Evolutionary conservation across 306 rosid genomes (phyloP).

Genomic region (Corylus avellana): DNA sequence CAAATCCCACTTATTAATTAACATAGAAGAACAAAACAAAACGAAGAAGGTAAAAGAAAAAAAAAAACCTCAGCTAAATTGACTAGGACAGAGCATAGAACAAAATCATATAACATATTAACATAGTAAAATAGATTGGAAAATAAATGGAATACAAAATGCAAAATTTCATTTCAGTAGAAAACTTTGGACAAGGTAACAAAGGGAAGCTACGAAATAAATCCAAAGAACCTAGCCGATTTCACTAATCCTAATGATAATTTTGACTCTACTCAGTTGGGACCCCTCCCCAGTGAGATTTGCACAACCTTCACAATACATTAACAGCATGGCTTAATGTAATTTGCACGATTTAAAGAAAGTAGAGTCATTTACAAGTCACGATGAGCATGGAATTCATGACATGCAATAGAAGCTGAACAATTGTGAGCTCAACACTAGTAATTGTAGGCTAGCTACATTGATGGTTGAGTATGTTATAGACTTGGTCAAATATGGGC

Average conservation of each 20-base stretch:
- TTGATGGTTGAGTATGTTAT: no score
- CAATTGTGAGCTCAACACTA: neutral
- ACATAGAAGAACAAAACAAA: no score
- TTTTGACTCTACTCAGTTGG: conserved; percentile 24
- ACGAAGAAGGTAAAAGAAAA: no score
- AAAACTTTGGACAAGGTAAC: conserved; percentile 25
- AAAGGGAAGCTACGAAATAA: neutral
- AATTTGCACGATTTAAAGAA: conserved; percentile 1
- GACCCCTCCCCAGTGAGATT: conserved; percentile 30
- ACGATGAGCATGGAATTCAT: conserved; percentile 69
- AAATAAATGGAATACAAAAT: neutral
- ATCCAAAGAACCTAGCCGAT: neutral
- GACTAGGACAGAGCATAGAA: no score
- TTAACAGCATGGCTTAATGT: neutral
- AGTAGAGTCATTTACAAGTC: conserved; percentile 67
- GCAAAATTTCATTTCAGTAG: conserved; percentile 20
- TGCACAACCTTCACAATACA: conserved; percentile 35
- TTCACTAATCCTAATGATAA: conserved; percentile 11
- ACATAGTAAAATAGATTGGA: no score
- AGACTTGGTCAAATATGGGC: no score
- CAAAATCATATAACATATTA: no score
- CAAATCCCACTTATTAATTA: no score
- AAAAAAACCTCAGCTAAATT: no score
- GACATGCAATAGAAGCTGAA: conserved; percentile 82
- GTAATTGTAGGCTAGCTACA: no score